phyloP scores from a whole-genome alignment of 2,329 filamentous ascomycete species.

The Phaeoacremonium minimum region DNA sequence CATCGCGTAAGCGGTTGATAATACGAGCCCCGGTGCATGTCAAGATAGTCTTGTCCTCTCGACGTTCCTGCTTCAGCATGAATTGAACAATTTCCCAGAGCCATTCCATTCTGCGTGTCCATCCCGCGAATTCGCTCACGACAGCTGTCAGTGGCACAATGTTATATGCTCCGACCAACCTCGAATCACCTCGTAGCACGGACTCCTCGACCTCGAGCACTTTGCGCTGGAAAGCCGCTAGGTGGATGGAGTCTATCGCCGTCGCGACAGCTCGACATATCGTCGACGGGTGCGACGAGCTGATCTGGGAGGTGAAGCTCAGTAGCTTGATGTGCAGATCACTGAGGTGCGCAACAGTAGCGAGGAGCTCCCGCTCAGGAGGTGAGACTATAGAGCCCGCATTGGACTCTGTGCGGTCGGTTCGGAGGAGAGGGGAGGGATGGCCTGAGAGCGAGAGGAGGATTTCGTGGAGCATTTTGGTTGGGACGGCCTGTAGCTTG shows the following conservation, averaged over 20 bases:
- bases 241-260: slow-evolving; percentile 68
- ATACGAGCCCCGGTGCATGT: slow-evolving; percentile 64
- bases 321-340: slow-evolving; percentile 72
- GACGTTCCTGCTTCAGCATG: slow-evolving; percentile 44
- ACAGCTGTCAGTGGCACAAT: slow-evolving; percentile 88
- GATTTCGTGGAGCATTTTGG: slow-evolving; percentile 92
- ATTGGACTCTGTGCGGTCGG: slow-evolving; percentile 36
- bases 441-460: slow-evolving; percentile 93
- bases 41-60: slow-evolving; percentile 12
- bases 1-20: slow-evolving; percentile 71
- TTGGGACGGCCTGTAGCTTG: too few relatives aligned
- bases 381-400: slow-evolving; percentile 56
- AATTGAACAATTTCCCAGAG: slow-evolving; percentile 70
- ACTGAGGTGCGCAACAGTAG: slow-evolving; percentile 72
- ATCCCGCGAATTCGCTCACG: slow-evolving; percentile 79
- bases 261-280: slow-evolving; percentile 86
- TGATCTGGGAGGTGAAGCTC: slow-evolving; percentile 61
- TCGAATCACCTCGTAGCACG: slow-evolving; percentile 72
- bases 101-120: slow-evolving; percentile 83
- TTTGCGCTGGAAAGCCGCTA: slow-evolving; percentile 76
- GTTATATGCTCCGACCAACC: slow-evolving; percentile 82
- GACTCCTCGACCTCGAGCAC: slow-evolving; percentile 79
- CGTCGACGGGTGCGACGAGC: slow-evolving; percentile 68
- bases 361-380: slow-evolving; percentile 77
- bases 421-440: slow-evolving; percentile 78